These are phyloP conservation scores for Pilasporangium apinafurcum DNA, from an alignment of 352 stramenopile species.

Conservation along the genomic window DNA sequence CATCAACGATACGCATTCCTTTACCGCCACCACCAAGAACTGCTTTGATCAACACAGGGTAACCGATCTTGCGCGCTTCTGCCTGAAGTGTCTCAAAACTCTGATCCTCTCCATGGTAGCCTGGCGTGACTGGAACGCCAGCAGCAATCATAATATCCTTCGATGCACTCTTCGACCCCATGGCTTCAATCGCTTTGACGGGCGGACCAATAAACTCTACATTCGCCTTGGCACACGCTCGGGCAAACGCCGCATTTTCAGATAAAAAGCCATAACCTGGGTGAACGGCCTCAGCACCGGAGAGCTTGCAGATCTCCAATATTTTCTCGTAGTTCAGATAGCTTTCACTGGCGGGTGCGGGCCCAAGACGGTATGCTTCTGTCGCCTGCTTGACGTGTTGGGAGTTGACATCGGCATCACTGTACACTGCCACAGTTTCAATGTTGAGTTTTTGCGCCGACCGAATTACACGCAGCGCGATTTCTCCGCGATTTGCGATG, in stretches of 20 bases:
- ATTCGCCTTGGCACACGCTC: constrained; percentile 54
- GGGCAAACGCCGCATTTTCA: constrained; percentile 80
- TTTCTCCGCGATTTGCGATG: constrained; percentile 89
- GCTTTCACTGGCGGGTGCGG: constrained; percentile 59
- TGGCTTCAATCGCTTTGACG: constrained; percentile 80
- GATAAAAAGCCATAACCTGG: constrained; percentile 90
- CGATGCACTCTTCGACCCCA: constrained; percentile 90
- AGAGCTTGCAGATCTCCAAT: constrained; percentile 51
- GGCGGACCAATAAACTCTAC: constrained; percentile 90
- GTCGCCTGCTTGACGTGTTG: constrained; percentile 72
- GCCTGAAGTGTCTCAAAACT: constrained; percentile 59
- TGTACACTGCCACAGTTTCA: constrained; percentile 89
- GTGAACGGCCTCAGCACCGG: constrained; percentile 79
- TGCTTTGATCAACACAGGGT: constrained; percentile 92
- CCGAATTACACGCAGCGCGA: constrained; percentile 82
- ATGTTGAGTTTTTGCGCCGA: constrained; percentile 86
- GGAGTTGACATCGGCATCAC: constrained; percentile 76
- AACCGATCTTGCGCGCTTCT: constrained; percentile 86
- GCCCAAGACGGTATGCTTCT: constrained; percentile 67
- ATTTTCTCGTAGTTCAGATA: constrained; percentile 80
- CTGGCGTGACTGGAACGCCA: constrained; percentile 82
- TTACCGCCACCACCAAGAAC: constrained; percentile 88
- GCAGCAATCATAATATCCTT: constrained; percentile 90
- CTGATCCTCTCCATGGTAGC: constrained; percentile 90
- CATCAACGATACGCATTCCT: constrained; percentile 89